phyloP scores from a whole-genome alignment of 192 early-diverging fungal species.

The Podila minutissima region DNA sequence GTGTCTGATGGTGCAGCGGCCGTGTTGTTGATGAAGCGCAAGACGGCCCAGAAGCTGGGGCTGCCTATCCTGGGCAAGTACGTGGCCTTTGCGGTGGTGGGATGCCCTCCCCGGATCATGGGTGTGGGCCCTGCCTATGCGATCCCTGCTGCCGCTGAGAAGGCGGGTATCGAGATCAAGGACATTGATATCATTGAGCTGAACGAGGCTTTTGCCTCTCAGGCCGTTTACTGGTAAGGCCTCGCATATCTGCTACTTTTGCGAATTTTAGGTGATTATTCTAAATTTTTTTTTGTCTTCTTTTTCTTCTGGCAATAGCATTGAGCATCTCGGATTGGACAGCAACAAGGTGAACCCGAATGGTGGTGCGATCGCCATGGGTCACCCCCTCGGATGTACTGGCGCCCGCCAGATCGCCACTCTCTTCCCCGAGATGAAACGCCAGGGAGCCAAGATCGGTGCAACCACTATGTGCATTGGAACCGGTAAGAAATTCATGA shows the following conservation, averaged over 20 bases:
- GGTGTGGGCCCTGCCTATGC: slow-evolving; percentile 96
- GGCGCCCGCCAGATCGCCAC: slow-evolving; percentile 97
- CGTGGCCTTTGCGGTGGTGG: slow-evolving; percentile 84
- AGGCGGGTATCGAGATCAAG: slow-evolving; percentile 76
- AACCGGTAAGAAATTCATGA: slow-evolving; percentile 29
- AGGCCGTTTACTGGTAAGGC: slow-evolving; percentile 82
- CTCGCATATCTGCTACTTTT: no score
- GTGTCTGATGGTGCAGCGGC: slow-evolving; percentile 98
- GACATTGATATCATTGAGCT: slow-evolving; percentile 93
- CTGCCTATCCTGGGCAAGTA: slow-evolving; percentile 88
- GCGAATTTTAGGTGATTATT: no score
- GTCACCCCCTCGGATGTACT: slow-evolving; percentile 79
- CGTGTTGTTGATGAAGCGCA: slow-evolving; percentile 93
- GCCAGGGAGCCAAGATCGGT: slow-evolving; percentile 41
- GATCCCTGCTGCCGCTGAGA: slow-evolving; percentile 86
- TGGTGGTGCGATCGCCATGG: slow-evolving; percentile 40
- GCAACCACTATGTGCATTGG: slow-evolving; percentile 55
- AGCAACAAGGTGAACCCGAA: slow-evolving; percentile 94
- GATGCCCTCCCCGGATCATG: slow-evolving; percentile 95
- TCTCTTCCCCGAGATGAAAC: slow-evolving; percentile 82
- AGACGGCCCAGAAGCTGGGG: slow-evolving; percentile 84
- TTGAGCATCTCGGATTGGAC: slow-evolving; percentile 87
- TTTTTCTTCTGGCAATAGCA: slow-evolving; percentile 1
- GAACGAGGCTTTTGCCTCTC: slow-evolving; percentile 98
- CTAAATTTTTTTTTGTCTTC: no score